These are phyloP conservation scores for Pythium scleroteichum DNA, from an alignment of 352 stramenopile species.

Conservation along the genomic window DNA sequence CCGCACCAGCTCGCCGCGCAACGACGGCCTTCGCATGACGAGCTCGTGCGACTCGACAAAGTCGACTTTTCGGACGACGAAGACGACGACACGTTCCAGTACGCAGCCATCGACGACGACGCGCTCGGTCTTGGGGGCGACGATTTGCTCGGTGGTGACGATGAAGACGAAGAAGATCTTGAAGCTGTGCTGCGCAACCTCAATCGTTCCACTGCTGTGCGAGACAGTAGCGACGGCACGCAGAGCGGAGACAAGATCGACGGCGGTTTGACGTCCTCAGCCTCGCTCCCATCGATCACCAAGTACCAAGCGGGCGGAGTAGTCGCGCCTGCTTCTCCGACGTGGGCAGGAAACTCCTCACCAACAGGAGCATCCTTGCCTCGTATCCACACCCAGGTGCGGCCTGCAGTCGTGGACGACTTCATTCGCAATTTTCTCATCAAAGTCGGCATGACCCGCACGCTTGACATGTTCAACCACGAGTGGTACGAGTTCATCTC, in stretches of 20 bases:
- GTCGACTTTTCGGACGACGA: slow-evolving; percentile 85
- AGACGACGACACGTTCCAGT: slow-evolving; percentile 82
- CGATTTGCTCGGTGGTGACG: slow-evolving; percentile 72
- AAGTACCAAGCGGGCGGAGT: slow-evolving; percentile 6
- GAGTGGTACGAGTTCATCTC: slow-evolving; percentile 95
- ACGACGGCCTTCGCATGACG: slow-evolving; percentile 44
- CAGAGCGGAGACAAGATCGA: slow-evolving; percentile 14
- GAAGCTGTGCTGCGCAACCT: slow-evolving; percentile 78
- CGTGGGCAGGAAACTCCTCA: background rate
- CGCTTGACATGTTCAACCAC: slow-evolving; percentile 94
- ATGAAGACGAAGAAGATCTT: slow-evolving; percentile 90
- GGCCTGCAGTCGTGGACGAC: slow-evolving; percentile 91
- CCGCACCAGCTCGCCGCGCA: slow-evolving; percentile 31
- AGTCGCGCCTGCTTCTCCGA: slow-evolving; percentile 6
- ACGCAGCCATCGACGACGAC: slow-evolving; percentile 71
- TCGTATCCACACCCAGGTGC: slow-evolving; percentile 63
- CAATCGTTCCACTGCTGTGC: slow-evolving; percentile 53
- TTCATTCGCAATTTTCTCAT: slow-evolving; percentile 96
- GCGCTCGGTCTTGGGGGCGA: slow-evolving; percentile 38
- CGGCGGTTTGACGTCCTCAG: slow-evolving; percentile 13
- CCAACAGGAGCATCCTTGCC: slow-evolving; percentile 16
- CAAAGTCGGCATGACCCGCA: slow-evolving; percentile 88
- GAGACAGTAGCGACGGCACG: background rate
- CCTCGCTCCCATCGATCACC: slow-evolving; percentile 27
- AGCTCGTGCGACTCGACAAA: slow-evolving; percentile 87